Percentiles rank a stretch among this genome's conserved stretches.
phyloP scores from a whole-genome alignment of 1,284 basidiomycete species.

The Marasmius fiardii region DNA sequence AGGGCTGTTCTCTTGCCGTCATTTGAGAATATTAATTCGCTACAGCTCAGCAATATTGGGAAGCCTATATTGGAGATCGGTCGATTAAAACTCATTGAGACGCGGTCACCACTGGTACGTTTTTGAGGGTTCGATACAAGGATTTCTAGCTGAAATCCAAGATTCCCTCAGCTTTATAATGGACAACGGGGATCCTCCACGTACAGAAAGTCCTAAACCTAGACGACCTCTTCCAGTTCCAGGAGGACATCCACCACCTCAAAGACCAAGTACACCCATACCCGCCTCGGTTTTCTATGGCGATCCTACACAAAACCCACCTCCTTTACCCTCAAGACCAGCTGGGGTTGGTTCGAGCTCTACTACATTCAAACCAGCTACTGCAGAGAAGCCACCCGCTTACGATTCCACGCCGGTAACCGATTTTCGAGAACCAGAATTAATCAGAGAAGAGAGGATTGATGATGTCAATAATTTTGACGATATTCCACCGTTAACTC shows the following conservation, averaged over 20 bases:
- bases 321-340: conserved; percentile 34
- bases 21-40: too few species aligned
- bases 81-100: neutral
- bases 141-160: neutral
- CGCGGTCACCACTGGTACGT: neutral
- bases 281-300: conserved; percentile 32
- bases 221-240: conserved; percentile 22
- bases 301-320: conserved; percentile 22
- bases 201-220: conserved; percentile 10
- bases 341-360: conserved; percentile 36
- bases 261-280: conserved; percentile 40
- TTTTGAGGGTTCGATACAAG: neutral
- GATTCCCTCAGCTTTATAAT: neutral
- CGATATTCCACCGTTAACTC: conserved; percentile 1
- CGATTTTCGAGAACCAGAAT: conserved; percentile 41
- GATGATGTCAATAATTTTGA: conserved; percentile 1
- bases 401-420: conserved; percentile 21
- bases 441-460: conserved; percentile 22
- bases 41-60: too few species aligned
- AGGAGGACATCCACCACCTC: conserved; percentile 38
- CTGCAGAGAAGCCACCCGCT: conserved; percentile 28
- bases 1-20: too few species aligned
- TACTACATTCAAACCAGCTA: conserved; percentile 31
- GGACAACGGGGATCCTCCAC: neutral
- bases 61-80: neutral